Evolutionary conservation across 768 basidiomycete species (phyloP), one percentile per base, ranked within the genome.

Genomic region (Gloeopeniophorella convolvens): DNA sequence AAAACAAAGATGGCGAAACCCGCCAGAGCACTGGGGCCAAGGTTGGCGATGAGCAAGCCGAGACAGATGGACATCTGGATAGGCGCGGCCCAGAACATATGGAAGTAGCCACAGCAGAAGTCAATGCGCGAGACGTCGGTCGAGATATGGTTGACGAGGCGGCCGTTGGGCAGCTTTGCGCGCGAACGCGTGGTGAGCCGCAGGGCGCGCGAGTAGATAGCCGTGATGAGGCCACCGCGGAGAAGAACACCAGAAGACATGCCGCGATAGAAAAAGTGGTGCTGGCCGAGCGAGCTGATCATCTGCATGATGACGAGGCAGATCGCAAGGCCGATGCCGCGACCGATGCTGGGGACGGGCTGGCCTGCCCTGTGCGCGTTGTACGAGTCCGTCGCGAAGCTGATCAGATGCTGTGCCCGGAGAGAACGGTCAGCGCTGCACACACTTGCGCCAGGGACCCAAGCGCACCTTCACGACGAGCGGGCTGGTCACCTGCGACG

Each of bases 71-170:
- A 62, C 68, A 93, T 75, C 63, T 90, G 87, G 40, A 93, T 81
- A 1, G 82, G 83, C 0, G 83, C 79, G 5, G 83, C 70, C 83
- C 85, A 89, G 32, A 76, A 73, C 75, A 91, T 83, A 58, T 89
- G 87, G 66, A 89, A 85, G 69, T 83, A 87, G 16, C 82, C 73
- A 59, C 79, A 74, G 59, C 84, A 85, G 59, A 92, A 96, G 63
- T 97, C 92, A 62, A 97, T 88, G 18, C 93, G 79, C 24, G 87
- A 91, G 18, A 94, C 82, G 62, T 93, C 91, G 1, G 88, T 90
- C 5, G 89, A 91, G 53, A 98, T 94, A 68, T 95, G 91, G 57
- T 92, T 94, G 55, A 96, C 85, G 10, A 96, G 77, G 62, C 86
- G 86, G 18, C 92, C 94, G 60, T 90, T 96, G 1, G 88, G 80